A percentile compares a stretch with the other conserved stretches of the same genome.
Evolutionary conservation across 2,329 filamentous ascomycete genomes (phyloP).

Genomic region (Bertia moriformis): DNA sequence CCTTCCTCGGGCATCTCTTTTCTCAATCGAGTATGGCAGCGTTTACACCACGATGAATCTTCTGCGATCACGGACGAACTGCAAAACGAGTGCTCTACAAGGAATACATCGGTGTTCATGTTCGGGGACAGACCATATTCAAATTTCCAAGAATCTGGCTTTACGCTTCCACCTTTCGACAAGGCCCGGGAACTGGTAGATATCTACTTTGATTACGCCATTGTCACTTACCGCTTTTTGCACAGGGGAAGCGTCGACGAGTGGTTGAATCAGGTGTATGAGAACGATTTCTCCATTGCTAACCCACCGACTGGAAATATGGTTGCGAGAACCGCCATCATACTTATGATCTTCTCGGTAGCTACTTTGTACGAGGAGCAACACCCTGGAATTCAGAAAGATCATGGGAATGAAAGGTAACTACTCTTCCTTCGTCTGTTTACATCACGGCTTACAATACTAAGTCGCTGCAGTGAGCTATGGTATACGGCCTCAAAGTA

Average conservation of each 20-base stretch:
- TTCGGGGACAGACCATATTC: conserved; percentile 15
- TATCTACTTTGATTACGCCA: conserved; percentile 44
- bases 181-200: conserved; percentile 9
- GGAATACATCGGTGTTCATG: conserved; percentile 10
- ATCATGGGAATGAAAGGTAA: conserved; percentile 12
- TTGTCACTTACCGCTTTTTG: conserved; percentile 42
- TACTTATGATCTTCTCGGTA: conserved; percentile 30
- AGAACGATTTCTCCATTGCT: conserved; percentile 17
- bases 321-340: conserved; percentile 28
- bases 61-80: conserved; percentile 9
- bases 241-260: conserved; percentile 34
- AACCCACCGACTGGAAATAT: conserved; percentile 21
- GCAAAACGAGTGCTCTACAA: conserved; percentile 7
- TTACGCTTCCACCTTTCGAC: conserved; percentile 7
- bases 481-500: conserved; percentile 21
- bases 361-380: conserved; percentile 28
- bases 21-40: conserved; percentile 34
- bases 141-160: conserved; percentile 2
- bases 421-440: neutral
- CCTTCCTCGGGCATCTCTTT: conserved; percentile 39
- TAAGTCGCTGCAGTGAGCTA: conserved; percentile 11
- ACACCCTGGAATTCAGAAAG: conserved; percentile 8
- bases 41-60: conserved; percentile 26
- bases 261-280: conserved; percentile 25
- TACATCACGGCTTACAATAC: conserved; percentile 1